These are phyloP conservation scores for Penicillium turbatum DNA, from an alignment of 495 filamentous ascomycete genomes.

Conservation along the genomic window DNA sequence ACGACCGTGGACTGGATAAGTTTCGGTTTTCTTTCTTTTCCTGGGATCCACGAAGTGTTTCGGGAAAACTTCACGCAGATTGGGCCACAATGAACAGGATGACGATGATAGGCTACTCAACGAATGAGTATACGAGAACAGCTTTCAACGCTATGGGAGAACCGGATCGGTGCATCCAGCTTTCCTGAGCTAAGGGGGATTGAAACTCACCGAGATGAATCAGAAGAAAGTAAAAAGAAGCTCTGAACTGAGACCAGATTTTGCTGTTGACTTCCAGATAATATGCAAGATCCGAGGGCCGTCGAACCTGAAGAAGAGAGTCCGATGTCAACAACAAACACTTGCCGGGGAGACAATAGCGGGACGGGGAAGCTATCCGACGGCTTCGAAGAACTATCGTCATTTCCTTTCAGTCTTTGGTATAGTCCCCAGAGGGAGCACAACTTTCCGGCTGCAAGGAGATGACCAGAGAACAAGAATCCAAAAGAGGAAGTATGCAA, in stretches of 20 bases:
- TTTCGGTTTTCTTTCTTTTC: slow-evolving; percentile 26
- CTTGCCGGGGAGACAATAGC: slow-evolving; percentile 7
- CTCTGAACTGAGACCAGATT: slow-evolving; percentile 22
- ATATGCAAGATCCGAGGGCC: slow-evolving; percentile 32
- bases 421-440: slow-evolving; percentile 21
- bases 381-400: slow-evolving; percentile 17
- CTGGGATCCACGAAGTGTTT: slow-evolving; percentile 17
- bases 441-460: slow-evolving; percentile 38
- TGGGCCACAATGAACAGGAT: slow-evolving; percentile 16
- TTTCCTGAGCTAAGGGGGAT: background rate
- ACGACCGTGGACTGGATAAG: slow-evolving; percentile 25
- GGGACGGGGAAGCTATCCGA: slow-evolving; percentile 23
- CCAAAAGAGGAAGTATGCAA: slow-evolving; percentile 38
- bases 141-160: slow-evolving; percentile 7
- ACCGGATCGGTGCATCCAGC: slow-evolving; percentile 35
- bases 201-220: slow-evolving; percentile 33
- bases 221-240: slow-evolving; percentile 18
- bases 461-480: slow-evolving; percentile 18
- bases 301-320: slow-evolving; percentile 22
- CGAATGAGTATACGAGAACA: slow-evolving; percentile 34
- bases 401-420: slow-evolving; percentile 28
- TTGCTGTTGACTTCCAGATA: slow-evolving; percentile 26
- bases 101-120: slow-evolving; percentile 26
- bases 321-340: slow-evolving; percentile 42
- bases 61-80: slow-evolving; percentile 23